A percentile compares a stretch with the other conserved stretches of the same genome.
phyloP scores from a whole-genome alignment of 2,329 filamentous ascomycete species.

The Ceratocystis eucalypticola region DNA sequence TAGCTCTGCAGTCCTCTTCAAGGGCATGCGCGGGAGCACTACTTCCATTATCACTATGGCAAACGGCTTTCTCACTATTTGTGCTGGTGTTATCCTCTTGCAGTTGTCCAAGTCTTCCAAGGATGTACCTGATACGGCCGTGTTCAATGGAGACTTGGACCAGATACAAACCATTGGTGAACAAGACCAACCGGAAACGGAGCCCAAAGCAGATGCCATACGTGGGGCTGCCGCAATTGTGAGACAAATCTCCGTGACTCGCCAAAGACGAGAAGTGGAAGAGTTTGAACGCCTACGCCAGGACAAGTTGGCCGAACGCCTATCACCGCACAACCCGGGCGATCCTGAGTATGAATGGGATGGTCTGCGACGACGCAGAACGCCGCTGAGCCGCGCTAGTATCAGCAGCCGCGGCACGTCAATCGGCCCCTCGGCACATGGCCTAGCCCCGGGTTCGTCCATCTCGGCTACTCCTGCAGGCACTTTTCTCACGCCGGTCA shows the following conservation, averaged over 20 bases:
- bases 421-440: slow-evolving; percentile 11
- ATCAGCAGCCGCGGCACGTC: slow-evolving; percentile 22
- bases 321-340: slow-evolving; percentile 68
- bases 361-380: slow-evolving; percentile 62
- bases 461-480: slow-evolving; percentile 4
- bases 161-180: slow-evolving; percentile 92
- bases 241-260: slow-evolving; percentile 60
- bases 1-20: slow-evolving; percentile 82
- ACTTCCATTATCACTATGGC: slow-evolving; percentile 77
- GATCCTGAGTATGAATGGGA: slow-evolving; percentile 68
- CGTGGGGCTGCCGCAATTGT: slow-evolving; percentile 81
- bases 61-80: slow-evolving; percentile 87
- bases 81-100: slow-evolving; percentile 76
- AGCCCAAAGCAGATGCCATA: slow-evolving; percentile 92
- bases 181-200: slow-evolving; percentile 88
- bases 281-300: slow-evolving; percentile 68
- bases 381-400: slow-evolving; percentile 27
- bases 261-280: slow-evolving; percentile 64
- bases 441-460: slow-evolving; percentile 13
- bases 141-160: slow-evolving; percentile 85
- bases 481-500: slow-evolving; percentile 1
- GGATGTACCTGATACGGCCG: slow-evolving; percentile 83
- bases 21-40: slow-evolving; percentile 78
- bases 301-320: slow-evolving; percentile 56
- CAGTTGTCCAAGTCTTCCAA: slow-evolving; percentile 98